Evolutionary conservation across 78 protist genomes (phyloP).

Genomic region (slime mould (Dictyostelium discoideum)): DNA sequence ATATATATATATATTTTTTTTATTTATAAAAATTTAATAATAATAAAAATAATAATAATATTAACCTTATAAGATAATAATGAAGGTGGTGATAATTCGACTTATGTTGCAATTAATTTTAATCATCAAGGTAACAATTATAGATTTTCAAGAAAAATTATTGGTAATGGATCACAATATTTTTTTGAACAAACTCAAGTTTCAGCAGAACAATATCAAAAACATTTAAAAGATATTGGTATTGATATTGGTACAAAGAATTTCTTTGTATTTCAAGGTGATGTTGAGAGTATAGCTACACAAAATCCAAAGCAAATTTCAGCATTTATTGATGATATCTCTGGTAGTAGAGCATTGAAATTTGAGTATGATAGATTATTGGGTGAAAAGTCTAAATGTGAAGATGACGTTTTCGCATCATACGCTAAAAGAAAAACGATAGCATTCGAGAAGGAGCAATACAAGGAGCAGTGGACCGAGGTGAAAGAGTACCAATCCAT

Average conservation of each 20-base stretch:
- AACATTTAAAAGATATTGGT: slow-evolving; percentile 34
- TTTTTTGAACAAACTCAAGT: background rate
- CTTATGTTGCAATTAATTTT: slow-evolving; percentile 18
- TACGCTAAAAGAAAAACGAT: slow-evolving; percentile 76
- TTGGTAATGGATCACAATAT: slow-evolving; percentile 11
- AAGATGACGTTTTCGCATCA: slow-evolving; percentile 44
- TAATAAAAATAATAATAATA: background rate
- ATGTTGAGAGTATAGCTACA: slow-evolving; percentile 92
- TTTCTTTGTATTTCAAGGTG: slow-evolving; percentile 97
- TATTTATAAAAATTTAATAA: too few species aligned
- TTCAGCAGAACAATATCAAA: slow-evolving; percentile 55
- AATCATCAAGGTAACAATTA: background rate
- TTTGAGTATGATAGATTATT: slow-evolving; percentile 16
- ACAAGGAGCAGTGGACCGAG: slow-evolving; percentile 90
- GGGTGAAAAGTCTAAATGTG: slow-evolving; percentile 34
- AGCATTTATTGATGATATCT: slow-evolving; percentile 88
- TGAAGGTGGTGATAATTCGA: background rate
- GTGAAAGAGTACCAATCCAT: slow-evolving; percentile 81
- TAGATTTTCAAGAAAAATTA: slow-evolving; percentile 45
- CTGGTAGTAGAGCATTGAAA: slow-evolving; percentile 67
- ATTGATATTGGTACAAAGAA: slow-evolving; percentile 88
- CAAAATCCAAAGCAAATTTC: slow-evolving; percentile 93
- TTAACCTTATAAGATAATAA: background rate
- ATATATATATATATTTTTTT: too few species aligned
- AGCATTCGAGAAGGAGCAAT: slow-evolving; percentile 85